Percentiles rank a stretch among this genome's conserved stretches.
Conservation (phyloP, 768 basidiomycete species). For the Lactarius tabidus region DNA sequence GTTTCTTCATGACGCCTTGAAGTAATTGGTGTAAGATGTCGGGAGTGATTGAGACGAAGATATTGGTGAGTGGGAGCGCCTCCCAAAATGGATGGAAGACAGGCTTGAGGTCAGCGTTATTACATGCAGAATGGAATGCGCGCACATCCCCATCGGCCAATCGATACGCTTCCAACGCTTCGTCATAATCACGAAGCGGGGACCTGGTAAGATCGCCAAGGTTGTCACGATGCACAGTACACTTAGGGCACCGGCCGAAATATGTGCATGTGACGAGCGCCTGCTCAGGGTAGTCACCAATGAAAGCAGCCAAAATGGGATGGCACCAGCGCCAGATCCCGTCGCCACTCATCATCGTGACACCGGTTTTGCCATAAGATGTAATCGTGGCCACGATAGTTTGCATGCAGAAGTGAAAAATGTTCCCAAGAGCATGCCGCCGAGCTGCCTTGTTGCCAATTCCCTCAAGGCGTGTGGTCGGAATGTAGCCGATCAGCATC, state of each 20-base stretch:
- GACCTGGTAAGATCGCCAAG: not conserved
- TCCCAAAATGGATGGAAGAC: not conserved
- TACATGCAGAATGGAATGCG: not conserved
- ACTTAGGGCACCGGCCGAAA: not conserved
- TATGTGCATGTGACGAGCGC: not conserved
- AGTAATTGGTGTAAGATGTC: not conserved
- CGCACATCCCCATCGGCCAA: not conserved
- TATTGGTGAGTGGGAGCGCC: not conserved
- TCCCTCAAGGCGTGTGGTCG: constrained; percentile 33
- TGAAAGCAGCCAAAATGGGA: not conserved
- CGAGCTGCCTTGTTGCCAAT: constrained; percentile 29
- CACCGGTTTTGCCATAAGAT: constrained; percentile 31
- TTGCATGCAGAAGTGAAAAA: constrained; percentile 40
- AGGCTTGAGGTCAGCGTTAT: not conserved
- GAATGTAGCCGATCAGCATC: constrained; percentile 41
- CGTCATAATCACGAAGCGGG: not conserved
- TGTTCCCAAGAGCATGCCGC: constrained; percentile 23
- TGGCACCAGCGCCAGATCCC: too few relatives aligned
- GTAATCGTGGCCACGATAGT: constrained; percentile 34
- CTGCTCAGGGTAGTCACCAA: not conserved
- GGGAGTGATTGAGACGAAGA: not conserved
- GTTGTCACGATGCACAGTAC: not conserved
- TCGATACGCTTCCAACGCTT: not conserved
- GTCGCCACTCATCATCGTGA: not conserved
- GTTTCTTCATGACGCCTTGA: not conserved